Conservation (phyloP, 371 early-diverging fungal species). For the Blakeslea trispora region DNA sequence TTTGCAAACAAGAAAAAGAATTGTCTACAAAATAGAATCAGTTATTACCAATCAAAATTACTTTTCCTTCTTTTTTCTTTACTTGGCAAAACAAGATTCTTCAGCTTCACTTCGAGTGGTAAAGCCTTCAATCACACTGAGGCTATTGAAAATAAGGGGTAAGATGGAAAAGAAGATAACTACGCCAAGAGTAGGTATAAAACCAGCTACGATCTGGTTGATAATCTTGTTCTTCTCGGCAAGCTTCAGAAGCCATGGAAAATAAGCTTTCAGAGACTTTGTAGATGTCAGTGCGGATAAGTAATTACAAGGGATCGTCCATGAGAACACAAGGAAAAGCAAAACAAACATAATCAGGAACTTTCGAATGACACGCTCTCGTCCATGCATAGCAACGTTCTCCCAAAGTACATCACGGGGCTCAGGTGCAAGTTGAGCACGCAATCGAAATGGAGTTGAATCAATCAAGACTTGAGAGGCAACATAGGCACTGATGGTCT, state of each 20-base stretch:
- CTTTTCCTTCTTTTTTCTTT: no score
- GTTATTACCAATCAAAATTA: neutral
- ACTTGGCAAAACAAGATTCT: constrained; percentile 68
- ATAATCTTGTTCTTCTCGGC: constrained; percentile 52
- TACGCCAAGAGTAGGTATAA: constrained; percentile 62
- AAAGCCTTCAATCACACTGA: constrained; percentile 63
- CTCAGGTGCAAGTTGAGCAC: constrained; percentile 71
- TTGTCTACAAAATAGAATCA: constrained; percentile 58
- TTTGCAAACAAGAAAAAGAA: constrained; percentile 89
- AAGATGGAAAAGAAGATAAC: constrained; percentile 60
- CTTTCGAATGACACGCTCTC: constrained; percentile 49
- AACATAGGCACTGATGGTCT: constrained; percentile 63
- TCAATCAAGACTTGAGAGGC: constrained; percentile 61
- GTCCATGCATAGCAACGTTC: constrained; percentile 65
- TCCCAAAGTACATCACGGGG: constrained; percentile 79
- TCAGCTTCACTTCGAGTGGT: constrained; percentile 72
- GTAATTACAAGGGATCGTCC: constrained; percentile 57
- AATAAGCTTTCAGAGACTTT: constrained; percentile 47
- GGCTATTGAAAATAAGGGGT: constrained; percentile 64
- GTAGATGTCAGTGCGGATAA: constrained; percentile 57
- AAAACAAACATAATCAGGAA: constrained; percentile 46
- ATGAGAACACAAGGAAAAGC: constrained; percentile 53
- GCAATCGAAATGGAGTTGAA: constrained; percentile 70
- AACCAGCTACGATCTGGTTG: constrained; percentile 57
- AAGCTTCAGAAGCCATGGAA: constrained; percentile 49